phyloP scores from a whole-genome alignment of 306 rosid genomes.

The Hippophae rhamnoides region DNA sequence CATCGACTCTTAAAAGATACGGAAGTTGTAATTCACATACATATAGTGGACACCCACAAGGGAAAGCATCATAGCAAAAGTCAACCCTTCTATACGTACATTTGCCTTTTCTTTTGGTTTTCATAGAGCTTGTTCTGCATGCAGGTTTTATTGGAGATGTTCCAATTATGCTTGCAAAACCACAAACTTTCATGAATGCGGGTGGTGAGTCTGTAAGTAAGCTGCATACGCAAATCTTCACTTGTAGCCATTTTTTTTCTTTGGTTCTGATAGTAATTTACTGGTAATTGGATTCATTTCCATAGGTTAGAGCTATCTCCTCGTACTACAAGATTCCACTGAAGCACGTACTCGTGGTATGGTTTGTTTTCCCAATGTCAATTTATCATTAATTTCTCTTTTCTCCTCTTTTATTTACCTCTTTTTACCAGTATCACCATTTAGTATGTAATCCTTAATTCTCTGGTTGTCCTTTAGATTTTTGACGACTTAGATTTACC shows the following conservation, averaged over 20 bases:
- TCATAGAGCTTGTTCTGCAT: slow-evolving; percentile 8
- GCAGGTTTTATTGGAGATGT: slow-evolving; percentile 70
- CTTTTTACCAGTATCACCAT: slow-evolving; percentile 3
- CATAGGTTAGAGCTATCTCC: slow-evolving; percentile 81
- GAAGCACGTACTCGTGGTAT: slow-evolving; percentile 92
- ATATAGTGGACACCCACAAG: too few relatives aligned
- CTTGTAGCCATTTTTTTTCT: slow-evolving; percentile 6
- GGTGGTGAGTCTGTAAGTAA: slow-evolving; percentile 98
- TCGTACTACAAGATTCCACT: slow-evolving; percentile 84
- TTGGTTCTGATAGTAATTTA: slow-evolving; percentile 21
- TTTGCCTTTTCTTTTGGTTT: neutral
- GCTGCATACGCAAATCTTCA: slow-evolving; percentile 19
- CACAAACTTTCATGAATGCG: slow-evolving; percentile 86
- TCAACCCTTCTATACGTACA: too few relatives aligned
- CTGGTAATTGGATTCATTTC: slow-evolving; percentile 22
- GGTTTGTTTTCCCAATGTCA: slow-evolving; percentile 16
- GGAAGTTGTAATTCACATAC: too few relatives aligned
- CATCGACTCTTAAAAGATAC: too few relatives aligned
- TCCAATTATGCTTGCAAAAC: slow-evolving; percentile 81
- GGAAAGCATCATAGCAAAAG: too few relatives aligned
- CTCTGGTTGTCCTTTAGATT: slow-evolving; percentile 36
- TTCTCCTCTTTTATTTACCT: slow-evolving; percentile 2
- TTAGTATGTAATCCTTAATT: slow-evolving; percentile 8
- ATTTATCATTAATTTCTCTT: neutral
- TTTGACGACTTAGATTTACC: slow-evolving; percentile 93